A percentile compares a stretch with the other conserved stretches of the same genome.
phyloP scores from a whole-genome alignment of 2,329 filamentous ascomycete species.

The Colletotrichum sp. region DNA sequence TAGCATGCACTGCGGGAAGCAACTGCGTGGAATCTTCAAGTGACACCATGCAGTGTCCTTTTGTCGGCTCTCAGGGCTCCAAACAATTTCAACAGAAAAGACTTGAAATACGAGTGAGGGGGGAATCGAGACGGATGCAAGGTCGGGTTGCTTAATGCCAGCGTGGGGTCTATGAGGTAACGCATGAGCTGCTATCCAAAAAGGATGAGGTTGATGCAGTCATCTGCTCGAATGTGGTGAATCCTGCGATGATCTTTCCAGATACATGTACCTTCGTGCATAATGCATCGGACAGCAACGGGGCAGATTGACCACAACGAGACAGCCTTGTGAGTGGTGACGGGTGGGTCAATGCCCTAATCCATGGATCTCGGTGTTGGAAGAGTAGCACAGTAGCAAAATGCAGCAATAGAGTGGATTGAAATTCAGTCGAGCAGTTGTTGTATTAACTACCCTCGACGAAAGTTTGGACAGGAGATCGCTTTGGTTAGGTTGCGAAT shows the following conservation, averaged over 20 bases:
- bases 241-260: not conserved
- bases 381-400: not conserved
- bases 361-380: not conserved
- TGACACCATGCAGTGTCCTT: not conserved
- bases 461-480: not conserved
- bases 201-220: not conserved
- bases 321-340: not conserved
- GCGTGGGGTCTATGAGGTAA: not conserved
- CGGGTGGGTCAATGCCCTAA: not conserved
- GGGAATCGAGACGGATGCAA: not conserved
- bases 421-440: not conserved
- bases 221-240: not conserved
- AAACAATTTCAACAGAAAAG: no score
- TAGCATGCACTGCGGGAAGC: not conserved
- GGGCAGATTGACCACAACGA: not conserved
- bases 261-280: not conserved
- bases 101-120: not conserved
- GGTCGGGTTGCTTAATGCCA: not conserved
- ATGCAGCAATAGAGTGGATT: not conserved
- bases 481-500: not conserved
- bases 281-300: not conserved
- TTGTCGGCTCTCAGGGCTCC: not conserved
- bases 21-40: not conserved
- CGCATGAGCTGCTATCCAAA: not conserved
- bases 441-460: not conserved